These are phyloP conservation scores for Solanum hybrid DNA, from an alignment of 305 asterid genomes.

Conservation along the genomic window DNA sequence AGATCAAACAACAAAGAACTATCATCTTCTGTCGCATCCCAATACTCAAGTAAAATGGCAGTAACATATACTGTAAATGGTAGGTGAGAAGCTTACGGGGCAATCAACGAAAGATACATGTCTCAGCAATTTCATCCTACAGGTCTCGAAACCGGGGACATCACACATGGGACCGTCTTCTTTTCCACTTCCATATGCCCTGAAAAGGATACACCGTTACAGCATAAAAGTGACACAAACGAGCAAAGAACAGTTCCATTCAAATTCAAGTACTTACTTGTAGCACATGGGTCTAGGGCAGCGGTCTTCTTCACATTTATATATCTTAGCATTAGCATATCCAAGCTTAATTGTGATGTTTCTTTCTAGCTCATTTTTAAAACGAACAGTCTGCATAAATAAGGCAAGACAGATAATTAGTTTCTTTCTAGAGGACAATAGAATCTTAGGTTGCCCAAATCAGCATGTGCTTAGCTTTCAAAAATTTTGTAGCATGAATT, in stretches of 20 bases:
- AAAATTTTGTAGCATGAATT: background rate
- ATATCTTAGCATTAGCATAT: conserved; percentile 97
- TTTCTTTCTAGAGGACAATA: background rate
- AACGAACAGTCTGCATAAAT: conserved; percentile 77
- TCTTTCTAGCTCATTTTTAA: conserved; percentile 92
- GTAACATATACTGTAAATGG: background rate
- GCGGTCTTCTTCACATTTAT: conserved; percentile 81
- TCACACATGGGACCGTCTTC: conserved; percentile 96
- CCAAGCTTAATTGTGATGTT: conserved; percentile 97
- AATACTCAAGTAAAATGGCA: background rate
- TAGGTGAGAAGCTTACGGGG: conserved; percentile 48
- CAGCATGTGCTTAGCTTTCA: background rate
- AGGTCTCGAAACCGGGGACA: conserved; percentile 89
- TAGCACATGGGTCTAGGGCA: conserved; percentile 94
- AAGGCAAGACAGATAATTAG: background rate
- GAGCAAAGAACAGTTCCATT: conserved; percentile 1
- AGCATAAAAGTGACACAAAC: background rate
- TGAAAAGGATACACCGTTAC: conserved; percentile 15
- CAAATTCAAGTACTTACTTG: conserved; percentile 48
- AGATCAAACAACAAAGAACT: background rate
- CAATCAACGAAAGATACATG: conserved; percentile 98
- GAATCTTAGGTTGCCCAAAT: background rate
- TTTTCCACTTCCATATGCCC: conserved; percentile 98
- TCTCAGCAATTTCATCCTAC: conserved; percentile 80
- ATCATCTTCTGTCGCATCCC: background rate